These are phyloP conservation scores for Brasenia schreberi DNA, from an alignment of 164 flowering plant species.

Conservation along the genomic window DNA sequence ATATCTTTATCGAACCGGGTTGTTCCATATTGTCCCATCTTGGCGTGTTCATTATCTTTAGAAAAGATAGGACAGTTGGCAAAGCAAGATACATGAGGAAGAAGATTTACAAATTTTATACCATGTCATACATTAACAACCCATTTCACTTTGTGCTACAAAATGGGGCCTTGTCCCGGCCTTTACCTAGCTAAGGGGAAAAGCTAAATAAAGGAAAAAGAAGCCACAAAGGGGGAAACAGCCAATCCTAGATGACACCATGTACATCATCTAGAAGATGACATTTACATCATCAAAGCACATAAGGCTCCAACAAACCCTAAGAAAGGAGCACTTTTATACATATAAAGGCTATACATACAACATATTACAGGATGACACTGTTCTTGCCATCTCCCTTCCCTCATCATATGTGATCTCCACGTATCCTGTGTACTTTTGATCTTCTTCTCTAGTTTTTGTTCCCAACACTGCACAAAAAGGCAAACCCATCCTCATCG, in stretches of 20 bases:
- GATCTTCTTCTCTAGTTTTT: neutral
- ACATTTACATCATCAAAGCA: neutral
- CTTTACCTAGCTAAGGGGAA: no score
- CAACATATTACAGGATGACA: neutral
- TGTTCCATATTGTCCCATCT: no score
- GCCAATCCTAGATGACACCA: neutral
- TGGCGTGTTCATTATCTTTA: no score
- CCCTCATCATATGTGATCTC: neutral
- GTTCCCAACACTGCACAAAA: neutral
- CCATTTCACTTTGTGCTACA: no score
- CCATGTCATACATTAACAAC: no score
- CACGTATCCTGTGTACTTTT: neutral
- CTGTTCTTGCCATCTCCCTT: neutral
- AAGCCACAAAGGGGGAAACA: neutral
- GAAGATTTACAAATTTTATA: no score
- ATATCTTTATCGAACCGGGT: no score
- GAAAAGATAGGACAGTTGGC: no score
- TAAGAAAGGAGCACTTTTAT: neutral
- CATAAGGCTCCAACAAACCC: neutral
- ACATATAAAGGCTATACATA: neutral
- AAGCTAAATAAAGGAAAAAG: no score
- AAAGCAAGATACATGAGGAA: no score
- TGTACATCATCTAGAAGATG: neutral
- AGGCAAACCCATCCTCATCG: constrained; percentile 25
- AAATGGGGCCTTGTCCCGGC: no score